Evolutionary conservation across 345 rosid genomes (phyloP), one percentile per base, ranked within the genome.

Genomic region (Geranium rotundifolium): DNA sequence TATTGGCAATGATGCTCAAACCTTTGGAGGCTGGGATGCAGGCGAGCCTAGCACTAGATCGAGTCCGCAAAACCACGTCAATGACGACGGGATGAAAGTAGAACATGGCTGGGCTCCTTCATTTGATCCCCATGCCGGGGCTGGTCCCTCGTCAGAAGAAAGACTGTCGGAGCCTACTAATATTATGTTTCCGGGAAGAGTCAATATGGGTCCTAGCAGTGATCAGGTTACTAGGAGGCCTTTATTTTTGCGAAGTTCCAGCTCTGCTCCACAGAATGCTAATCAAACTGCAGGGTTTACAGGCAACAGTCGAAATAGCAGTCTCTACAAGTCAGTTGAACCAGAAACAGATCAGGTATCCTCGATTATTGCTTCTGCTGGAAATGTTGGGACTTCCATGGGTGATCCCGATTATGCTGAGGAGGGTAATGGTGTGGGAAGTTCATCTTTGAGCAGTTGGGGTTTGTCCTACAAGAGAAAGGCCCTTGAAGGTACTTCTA

Each of bases 401-500:
- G 85, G 87, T 71, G 80, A 75, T 82, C 72, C 88, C 57, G 76
- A 72, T 63, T 80, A 72, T 60, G 65, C 77, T 46, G 96, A 34
- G 41, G 41, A 85, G 56, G 90, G 10, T 49, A 71, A 66, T 61
- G 79, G 79, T 57, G 86, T 87, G 59, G 71, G 86, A 2, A 75
- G 80, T 57, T 74, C 88, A 59, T 74, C 96, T 34, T 59, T 82
- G 61, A 84, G 82, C 60, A 70, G 77, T 73, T 85, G 92, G 92
- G 87, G 90, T 63, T 72, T 72, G 58, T 89, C 98, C 34, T 84
- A 95, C 90, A 89, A 91, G 76, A 84, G 98, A 80, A 91, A 79
- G 79, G 84, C 92, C 60, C 85, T 85, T 70, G 96, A 91, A 74
- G 96, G 92, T 69, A 72, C 84, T 54, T 80, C 95, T 30, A 80